Evolutionary conservation across 768 basidiomycete species (phyloP).

Genomic region (Aureoboletus auriporus): DNA sequence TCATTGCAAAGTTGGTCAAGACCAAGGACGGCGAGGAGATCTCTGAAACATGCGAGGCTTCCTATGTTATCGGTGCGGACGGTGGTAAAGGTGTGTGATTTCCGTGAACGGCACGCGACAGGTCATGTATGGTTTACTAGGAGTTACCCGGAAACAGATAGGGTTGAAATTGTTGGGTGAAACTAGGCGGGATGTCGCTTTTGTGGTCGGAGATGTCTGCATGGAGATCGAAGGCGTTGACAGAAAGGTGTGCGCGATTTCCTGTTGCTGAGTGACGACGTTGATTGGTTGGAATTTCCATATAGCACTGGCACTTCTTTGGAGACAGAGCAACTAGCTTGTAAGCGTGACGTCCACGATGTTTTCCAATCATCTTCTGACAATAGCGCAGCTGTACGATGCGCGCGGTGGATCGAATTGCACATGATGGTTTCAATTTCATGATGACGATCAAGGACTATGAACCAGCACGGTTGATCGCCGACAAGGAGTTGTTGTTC

Average conservation of each 20-base stretch:
- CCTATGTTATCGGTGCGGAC: slow-evolving; percentile 40
- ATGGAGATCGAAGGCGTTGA: slow-evolving; percentile 28
- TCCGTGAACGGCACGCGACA: not conserved
- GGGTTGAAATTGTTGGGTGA: slow-evolving; percentile 42
- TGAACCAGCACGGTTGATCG: slow-evolving; percentile 14
- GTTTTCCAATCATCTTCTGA: not conserved
- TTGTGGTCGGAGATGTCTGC: slow-evolving; percentile 36
- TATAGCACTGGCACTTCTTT: slow-evolving; percentile 23
- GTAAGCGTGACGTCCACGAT: not conserved
- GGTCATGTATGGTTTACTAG: slow-evolving; percentile 12
- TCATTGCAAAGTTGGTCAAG: slow-evolving; percentile 35
- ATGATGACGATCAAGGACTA: slow-evolving; percentile 1
- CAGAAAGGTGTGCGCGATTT: slow-evolving; percentile 15
- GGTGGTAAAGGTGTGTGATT: slow-evolving; percentile 31
- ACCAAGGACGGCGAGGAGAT: slow-evolving; percentile 18
- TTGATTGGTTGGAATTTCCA: not conserved
- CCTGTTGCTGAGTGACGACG: not conserved
- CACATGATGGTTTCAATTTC: slow-evolving; percentile 19
- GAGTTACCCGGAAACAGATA: slow-evolving; percentile 34
- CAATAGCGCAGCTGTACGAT: slow-evolving; percentile 2
- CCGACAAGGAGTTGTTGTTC: slow-evolving; percentile 25
- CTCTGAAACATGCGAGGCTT: slow-evolving; percentile 23
- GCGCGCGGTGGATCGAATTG: slow-evolving; percentile 15
- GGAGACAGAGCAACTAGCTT: slow-evolving; percentile 4
- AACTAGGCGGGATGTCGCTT: slow-evolving; percentile 23